phyloP scores from a whole-genome alignment of 139 green algal genomes.

The Chlorella sorokiniana region DNA sequence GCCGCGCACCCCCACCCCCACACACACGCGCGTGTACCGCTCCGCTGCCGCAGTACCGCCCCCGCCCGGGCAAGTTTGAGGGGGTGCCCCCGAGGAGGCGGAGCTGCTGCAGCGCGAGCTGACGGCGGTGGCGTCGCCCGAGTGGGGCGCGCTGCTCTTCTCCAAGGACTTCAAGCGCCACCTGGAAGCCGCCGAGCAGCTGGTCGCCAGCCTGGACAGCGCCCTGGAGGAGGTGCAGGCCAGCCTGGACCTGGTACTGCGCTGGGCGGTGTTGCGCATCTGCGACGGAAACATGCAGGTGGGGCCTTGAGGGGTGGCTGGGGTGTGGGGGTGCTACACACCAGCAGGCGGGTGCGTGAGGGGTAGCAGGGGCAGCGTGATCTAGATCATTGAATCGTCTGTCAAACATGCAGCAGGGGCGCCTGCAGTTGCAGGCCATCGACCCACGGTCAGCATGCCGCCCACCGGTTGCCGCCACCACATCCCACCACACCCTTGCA shows the following conservation, averaged over 20 bases:
- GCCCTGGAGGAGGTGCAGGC: constrained; percentile 38
- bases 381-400: no score
- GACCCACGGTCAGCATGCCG: no score
- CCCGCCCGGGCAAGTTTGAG: constrained; percentile 75
- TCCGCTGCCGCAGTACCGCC: constrained; percentile 48
- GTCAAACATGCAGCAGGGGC: no score
- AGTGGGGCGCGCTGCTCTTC: constrained; percentile 28
- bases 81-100: constrained; percentile 68
- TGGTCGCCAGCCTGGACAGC: constrained; percentile 13
- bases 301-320: not conserved
- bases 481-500: not conserved
- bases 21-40: not conserved
- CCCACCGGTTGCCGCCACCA: no score
- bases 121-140: constrained; percentile 49
- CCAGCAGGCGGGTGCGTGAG: no score
- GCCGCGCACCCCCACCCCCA: no score
- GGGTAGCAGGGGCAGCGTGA: no score
- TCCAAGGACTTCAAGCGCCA: constrained; percentile 86
- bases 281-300: constrained; percentile 82
- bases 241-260: constrained; percentile 82
- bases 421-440: no score
- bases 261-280: constrained; percentile 82
- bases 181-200: constrained; percentile 70
- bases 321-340: not conserved
- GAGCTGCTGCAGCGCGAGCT: constrained; percentile 69